Conservation (phyloP, 2,329 filamentous ascomycete genomes). For the Pyrenophora seminiperda region DNA sequence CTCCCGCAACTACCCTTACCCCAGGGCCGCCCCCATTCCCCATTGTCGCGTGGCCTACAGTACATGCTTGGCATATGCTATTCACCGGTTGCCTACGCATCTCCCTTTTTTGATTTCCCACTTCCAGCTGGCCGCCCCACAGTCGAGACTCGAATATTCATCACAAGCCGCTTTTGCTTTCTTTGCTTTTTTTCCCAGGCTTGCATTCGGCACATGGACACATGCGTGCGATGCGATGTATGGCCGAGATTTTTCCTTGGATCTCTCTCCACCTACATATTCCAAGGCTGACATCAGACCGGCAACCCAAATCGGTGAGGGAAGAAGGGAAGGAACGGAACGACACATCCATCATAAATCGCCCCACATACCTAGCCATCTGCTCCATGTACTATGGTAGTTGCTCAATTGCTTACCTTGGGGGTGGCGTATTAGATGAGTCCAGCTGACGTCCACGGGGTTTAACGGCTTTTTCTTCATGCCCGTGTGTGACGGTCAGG, state of each 20-base stretch:
- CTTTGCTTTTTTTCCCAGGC: background rate
- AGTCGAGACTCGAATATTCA: background rate
- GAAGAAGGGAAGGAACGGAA: conserved; percentile 12
- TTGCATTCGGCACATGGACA: background rate
- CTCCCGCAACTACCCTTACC: conserved; percentile 8
- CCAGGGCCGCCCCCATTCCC: no score
- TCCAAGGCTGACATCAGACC: conserved; percentile 21
- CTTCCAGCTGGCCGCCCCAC: background rate
- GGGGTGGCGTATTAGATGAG: background rate
- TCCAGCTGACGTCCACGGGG: background rate
- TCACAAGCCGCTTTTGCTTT: background rate
- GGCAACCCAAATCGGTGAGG: conserved; percentile 15
- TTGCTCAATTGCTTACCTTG: background rate
- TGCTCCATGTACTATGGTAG: no score
- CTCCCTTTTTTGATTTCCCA: background rate
- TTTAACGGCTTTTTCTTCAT: background rate
- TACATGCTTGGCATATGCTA: background rate
- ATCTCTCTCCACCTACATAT: no score
- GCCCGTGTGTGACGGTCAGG: no score
- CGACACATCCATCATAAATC: conserved; percentile 6
- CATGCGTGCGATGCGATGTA: no score
- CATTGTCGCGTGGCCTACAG: conserved; percentile 1
- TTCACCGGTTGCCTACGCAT: background rate
- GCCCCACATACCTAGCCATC: conserved; percentile 2
- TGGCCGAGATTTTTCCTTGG: no score